These are phyloP conservation scores for Calonectria pteridis DNA, from an alignment of 2,329 filamentous ascomycete genomes.

Conservation along the genomic window DNA sequence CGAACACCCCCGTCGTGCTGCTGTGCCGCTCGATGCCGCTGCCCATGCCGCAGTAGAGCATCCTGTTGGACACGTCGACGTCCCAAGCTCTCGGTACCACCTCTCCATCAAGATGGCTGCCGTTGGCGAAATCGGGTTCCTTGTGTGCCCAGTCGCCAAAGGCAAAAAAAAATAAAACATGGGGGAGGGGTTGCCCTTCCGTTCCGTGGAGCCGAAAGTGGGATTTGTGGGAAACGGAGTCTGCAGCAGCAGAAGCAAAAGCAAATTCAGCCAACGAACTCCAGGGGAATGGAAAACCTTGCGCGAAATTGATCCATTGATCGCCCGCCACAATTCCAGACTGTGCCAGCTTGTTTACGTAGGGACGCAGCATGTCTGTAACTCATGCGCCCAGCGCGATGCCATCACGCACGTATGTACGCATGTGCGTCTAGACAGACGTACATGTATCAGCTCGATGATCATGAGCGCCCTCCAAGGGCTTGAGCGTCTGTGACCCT, in stretches of 20 bases:
- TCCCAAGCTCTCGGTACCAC: constrained; percentile 34
- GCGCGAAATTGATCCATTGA: constrained; percentile 34
- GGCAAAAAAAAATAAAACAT: background rate
- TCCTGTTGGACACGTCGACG: constrained; percentile 3
- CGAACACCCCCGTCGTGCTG: background rate
- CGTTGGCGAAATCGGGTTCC: constrained; percentile 32
- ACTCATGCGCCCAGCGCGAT: background rate
- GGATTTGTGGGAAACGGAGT: background rate
- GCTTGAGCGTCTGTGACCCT: constrained; percentile 14
- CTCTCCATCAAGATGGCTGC: constrained; percentile 29
- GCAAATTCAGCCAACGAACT: constrained; percentile 36
- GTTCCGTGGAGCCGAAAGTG: constrained; percentile 22
- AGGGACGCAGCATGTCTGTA: background rate
- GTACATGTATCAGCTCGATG: background rate
- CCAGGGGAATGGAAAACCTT: constrained; percentile 37
- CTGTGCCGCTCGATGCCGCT: background rate
- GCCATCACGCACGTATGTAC: background rate
- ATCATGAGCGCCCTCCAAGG: background rate
- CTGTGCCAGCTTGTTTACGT: background rate
- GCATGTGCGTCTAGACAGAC: background rate
- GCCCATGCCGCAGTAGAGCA: constrained; percentile 4
- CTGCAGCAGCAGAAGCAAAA: constrained; percentile 25
- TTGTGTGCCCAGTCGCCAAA: background rate
- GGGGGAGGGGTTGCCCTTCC: constrained; percentile 3
- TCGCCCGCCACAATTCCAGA: constrained; percentile 41